Conservation (phyloP, 305 asterid species). For the Fraxinus xanthoxyloides region DNA sequence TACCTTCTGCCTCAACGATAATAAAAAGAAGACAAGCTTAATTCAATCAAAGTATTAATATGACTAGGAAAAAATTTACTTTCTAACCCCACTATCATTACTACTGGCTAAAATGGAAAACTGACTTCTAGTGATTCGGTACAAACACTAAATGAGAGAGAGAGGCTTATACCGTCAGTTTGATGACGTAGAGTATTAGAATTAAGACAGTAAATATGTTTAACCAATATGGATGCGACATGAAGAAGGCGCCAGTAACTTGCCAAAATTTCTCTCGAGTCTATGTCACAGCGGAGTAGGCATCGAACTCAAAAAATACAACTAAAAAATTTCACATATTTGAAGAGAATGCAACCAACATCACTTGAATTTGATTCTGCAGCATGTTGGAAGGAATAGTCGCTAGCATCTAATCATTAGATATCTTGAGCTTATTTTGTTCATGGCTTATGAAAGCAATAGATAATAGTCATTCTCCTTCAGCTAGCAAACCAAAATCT, state of each 20-base stretch:
- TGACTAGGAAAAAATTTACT: background rate
- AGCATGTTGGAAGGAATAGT: background rate
- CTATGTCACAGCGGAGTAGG: background rate
- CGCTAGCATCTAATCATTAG: background rate
- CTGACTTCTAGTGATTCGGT: background rate
- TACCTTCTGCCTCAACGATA: slow-evolving; percentile 3
- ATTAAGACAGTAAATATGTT: background rate
- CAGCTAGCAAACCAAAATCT: background rate
- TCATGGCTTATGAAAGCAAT: background rate
- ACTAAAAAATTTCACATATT: background rate
- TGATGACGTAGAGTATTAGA: background rate
- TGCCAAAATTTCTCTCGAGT: background rate
- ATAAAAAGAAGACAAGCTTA: slow-evolving; percentile 4
- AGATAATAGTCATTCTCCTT: background rate
- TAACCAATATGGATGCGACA: background rate
- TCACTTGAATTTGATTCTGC: background rate
- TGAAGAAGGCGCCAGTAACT: slow-evolving; percentile 4
- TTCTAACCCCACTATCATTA: background rate
- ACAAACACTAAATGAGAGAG: background rate
- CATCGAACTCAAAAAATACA: background rate
- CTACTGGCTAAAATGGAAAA: slow-evolving; percentile 3
- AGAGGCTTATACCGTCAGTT: background rate
- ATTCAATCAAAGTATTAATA: background rate
- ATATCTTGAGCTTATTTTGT: background rate
- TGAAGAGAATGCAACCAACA: background rate